phyloP scores from a whole-genome alignment of 768 basidiomycete genomes.

The Clavaria fumosa region DNA sequence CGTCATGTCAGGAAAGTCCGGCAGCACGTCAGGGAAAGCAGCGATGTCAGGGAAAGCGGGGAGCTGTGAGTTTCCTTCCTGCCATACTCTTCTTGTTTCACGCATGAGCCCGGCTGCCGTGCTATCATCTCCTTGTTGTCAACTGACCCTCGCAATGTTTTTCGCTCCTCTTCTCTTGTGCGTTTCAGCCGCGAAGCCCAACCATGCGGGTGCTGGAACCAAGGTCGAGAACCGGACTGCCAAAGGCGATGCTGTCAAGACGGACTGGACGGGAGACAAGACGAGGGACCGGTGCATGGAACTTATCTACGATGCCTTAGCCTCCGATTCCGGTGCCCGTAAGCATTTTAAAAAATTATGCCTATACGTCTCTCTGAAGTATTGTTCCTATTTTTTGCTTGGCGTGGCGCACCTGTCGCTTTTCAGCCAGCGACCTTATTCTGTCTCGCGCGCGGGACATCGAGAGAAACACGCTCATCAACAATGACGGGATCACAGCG shows the following conservation, averaged over 20 bases:
- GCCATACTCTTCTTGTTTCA: too few species aligned
- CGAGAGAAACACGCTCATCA: constrained; percentile 47
- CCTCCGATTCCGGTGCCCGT: constrained; percentile 79
- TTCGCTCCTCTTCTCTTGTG: too few species aligned
- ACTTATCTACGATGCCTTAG: constrained; percentile 85
- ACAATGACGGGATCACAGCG: constrained; percentile 28
- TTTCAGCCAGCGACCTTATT: constrained; percentile 56
- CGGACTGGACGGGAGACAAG: constrained; percentile 42
- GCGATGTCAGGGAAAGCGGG: too few species aligned
- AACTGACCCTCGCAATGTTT: too few species aligned
- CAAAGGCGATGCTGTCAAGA: constrained; percentile 56
- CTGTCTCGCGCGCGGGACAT: constrained; percentile 48
- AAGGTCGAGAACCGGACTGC: constrained; percentile 34
- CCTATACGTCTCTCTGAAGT: background rate
- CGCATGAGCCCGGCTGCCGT: too few species aligned
- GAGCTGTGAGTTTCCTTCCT: too few species aligned
- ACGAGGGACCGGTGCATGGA: constrained; percentile 80
- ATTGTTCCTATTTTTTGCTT: constrained; percentile 4
- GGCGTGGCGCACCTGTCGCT: background rate
- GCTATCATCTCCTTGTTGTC: too few species aligned
- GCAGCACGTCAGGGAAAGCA: too few species aligned
- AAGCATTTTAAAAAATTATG: constrained; percentile 23
- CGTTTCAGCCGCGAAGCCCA: too few species aligned
- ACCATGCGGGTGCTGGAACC: too few species aligned
- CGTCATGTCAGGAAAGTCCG: too few species aligned